Conservation (phyloP, 495 filamentous ascomycete species). For the Aspergillus affinis region DNA sequence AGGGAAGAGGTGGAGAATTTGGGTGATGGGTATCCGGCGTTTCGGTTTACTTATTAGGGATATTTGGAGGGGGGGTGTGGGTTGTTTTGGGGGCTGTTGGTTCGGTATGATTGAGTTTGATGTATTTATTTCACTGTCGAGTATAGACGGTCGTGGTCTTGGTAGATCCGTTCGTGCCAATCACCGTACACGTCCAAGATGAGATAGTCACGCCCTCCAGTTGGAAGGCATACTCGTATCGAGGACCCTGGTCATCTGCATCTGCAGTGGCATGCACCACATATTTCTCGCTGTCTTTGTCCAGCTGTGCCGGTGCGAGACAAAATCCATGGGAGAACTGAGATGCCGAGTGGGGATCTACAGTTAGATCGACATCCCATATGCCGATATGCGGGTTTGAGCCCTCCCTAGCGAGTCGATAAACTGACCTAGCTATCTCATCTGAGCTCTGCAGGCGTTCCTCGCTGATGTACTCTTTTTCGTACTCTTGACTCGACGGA, state of each 20-base stretch:
- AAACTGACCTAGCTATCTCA: background rate
- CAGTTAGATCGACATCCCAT: background rate
- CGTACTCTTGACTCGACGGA: conserved; percentile 20
- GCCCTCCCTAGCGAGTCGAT: conserved; percentile 19
- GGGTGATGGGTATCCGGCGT: conserved; percentile 60
- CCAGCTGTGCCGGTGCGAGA: background rate
- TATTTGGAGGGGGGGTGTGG: no score
- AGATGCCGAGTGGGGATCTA: background rate
- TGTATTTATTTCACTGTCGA: background rate
- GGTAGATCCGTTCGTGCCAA: background rate
- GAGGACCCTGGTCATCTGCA: background rate
- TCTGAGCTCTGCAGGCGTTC: conserved; percentile 9
- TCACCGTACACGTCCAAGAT: conserved; percentile 25
- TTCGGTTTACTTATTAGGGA: conserved; percentile 49
- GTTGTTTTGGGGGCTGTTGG: background rate
- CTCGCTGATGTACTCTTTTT: conserved; percentile 35
- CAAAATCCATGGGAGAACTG: conserved; percentile 8
- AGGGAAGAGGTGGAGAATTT: conserved; percentile 53
- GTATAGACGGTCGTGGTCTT: background rate
- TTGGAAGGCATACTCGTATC: conserved; percentile 28
- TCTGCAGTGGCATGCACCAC: conserved; percentile 7
- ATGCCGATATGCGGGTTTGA: conserved; percentile 5
- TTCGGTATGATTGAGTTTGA: background rate
- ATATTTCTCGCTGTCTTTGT: background rate
- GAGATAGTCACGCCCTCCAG: conserved; percentile 35